phyloP scores from a whole-genome alignment of 78 protist species.

The Polysphondylium violaceum region DNA sequence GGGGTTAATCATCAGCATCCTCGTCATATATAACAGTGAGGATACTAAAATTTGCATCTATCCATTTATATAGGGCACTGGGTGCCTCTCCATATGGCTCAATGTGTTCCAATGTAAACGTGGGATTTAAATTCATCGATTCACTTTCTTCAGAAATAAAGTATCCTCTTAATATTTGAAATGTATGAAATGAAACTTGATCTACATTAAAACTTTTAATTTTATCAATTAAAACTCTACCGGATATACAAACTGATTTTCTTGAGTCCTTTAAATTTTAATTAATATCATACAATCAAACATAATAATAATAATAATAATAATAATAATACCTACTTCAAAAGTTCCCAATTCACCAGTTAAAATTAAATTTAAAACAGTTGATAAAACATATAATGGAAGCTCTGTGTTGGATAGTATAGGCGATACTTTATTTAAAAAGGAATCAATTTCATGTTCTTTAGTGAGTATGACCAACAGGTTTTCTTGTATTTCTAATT shows the following conservation, averaged over 20 bases:
- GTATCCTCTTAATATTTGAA: background rate
- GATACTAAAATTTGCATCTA: constrained; percentile 19
- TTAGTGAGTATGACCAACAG: background rate
- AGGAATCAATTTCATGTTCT: background rate
- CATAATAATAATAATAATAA: background rate
- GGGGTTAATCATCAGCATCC: constrained; percentile 2
- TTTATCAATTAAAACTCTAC: background rate
- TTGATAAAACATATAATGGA: background rate
- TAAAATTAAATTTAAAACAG: background rate
- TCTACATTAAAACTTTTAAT: constrained; percentile 8
- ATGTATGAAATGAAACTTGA: background rate
- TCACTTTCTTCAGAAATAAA: constrained; percentile 10
- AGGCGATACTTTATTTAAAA: background rate
- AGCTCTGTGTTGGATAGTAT: background rate
- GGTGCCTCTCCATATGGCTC: constrained; percentile 9
- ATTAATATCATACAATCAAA: background rate
- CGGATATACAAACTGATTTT: constrained; percentile 8
- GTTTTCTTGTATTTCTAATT: background rate
- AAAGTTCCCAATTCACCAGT: background rate
- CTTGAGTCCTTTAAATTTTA: background rate
- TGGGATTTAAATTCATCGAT: background rate
- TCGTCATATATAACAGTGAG: constrained; percentile 8
- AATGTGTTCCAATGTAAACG: constrained; percentile 3
- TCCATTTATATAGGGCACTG: constrained; percentile 9
- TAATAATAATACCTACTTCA: background rate